Evolutionary conservation across 2,329 filamentous ascomycete genomes (phyloP), one percentile per base, ranked within the genome.

Genomic region (Colletotrichum melonis): DNA sequence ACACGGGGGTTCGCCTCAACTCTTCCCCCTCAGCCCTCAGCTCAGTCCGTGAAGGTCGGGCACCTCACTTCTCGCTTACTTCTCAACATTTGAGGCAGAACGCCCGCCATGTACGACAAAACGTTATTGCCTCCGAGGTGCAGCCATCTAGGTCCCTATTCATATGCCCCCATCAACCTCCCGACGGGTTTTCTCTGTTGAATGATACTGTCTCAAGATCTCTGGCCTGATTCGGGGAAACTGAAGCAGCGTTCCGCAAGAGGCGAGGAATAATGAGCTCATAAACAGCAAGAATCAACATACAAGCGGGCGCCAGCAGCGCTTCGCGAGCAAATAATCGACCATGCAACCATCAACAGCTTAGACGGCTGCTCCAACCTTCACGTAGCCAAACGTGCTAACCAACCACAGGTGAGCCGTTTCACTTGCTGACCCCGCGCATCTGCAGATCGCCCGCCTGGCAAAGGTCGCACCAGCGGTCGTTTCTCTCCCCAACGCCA

Each of bases 261-360:
- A 16, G 30, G 52, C 52, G 32, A 11, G 32, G 9, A 32, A 32
- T 60, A 26, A 62, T 57, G 32, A 49, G 67, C 56, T 73, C 38
- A 66, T 49, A n/a, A 58, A 72, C 63, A 60, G 71, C 54, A 73
- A 68, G n/a, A 63, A 72, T 72, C 72, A 38, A 38, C 58, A 42
- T 55, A 28, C 12, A 24, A 46, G 59, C 52, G 57, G 72, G 68
- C 72, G 68, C 68, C 63, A 68, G 54, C 72, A 72, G 72, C 72
- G 72, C 55, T 58, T 63, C 68, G 57, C 38, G 63, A 46, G 52
- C 30, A 62, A 46, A 62, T 63, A 49, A 56, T 28, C 22, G 49
- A 54, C 22, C 35, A 65, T 69, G 67, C 62, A 42, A 59, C 60
- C 62, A 65, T 55, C 42, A 58, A 65, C 42, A 49, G 38, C 38